Percentiles rank a stretch among this genome's conserved stretches.
Conservation (phyloP, 345 rosid genomes). For the Pugionium dolabratum region DNA sequence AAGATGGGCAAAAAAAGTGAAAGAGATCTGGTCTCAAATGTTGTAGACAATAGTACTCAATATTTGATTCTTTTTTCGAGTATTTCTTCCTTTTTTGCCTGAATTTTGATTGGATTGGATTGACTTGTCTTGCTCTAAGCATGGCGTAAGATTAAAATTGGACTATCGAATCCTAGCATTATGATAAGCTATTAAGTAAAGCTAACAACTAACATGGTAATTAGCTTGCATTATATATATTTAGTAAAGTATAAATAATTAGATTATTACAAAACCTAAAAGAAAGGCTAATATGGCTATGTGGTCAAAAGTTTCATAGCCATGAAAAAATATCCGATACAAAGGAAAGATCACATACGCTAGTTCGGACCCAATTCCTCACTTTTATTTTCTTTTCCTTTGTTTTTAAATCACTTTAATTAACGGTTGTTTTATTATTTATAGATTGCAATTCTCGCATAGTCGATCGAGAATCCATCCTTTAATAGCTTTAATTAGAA, state of each 20-base stretch:
- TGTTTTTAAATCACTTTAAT: conserved; percentile 30
- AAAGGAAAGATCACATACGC: conserved; percentile 31
- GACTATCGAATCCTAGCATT: no score
- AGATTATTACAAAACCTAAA: not conserved
- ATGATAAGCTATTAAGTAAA: no score
- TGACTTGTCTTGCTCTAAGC: conserved; percentile 39
- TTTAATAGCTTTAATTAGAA: conserved; percentile 28
- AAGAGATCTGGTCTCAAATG: conserved; percentile 57
- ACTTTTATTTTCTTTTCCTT: conserved; percentile 33
- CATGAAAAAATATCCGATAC: conserved; percentile 28
- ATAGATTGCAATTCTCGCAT: conserved; percentile 26
- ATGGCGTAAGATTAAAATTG: conserved; percentile 21
- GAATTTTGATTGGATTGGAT: conserved; percentile 45
- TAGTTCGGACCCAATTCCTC: conserved; percentile 30
- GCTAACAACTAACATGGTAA: no score
- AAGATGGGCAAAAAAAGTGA: conserved; percentile 37
- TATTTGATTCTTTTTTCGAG: conserved; percentile 44
- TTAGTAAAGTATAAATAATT: not conserved
- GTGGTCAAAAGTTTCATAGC: conserved; percentile 39
- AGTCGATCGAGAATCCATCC: conserved; percentile 32
- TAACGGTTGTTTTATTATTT: conserved; percentile 6
- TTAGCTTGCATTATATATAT: no score
- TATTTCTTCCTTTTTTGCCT: conserved; percentile 28
- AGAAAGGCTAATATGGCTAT: conserved; percentile 6
- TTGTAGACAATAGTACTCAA: conserved; percentile 60